Evolutionary conservation across 345 rosid species (phyloP), one percentile per base, ranked within the genome.

Genomic region (Adansonia digitata): DNA sequence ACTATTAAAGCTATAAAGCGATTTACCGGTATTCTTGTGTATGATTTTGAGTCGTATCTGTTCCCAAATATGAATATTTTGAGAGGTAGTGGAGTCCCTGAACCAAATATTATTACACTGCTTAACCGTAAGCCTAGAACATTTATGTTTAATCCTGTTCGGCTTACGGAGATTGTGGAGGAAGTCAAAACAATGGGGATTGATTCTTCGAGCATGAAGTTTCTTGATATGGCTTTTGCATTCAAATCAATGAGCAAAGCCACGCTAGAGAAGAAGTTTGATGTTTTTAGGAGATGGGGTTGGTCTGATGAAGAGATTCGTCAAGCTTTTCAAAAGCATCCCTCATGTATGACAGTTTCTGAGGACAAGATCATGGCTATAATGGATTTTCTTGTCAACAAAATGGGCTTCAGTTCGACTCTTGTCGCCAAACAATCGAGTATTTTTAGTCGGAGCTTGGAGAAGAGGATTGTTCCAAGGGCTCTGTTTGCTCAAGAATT

Each of bases 361-460:
- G 79, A 71, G 71, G 42, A 67, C 11, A 81, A 81, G 46, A n/a
- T 78, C 18, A 53, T 31, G 70, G 55, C 22, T 20, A 26, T 49
- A 11, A 72, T 81, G 79, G 62, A 72, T 29, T 78, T 78, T 24
- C 64, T 74, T 27, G 81, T 78, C n/a, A 78, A 78, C 71, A 34
- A 75, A 59, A 60, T 78, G 81, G 81, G 77, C 3, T 48, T 24
- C 12, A 43, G 45, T 20, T 40, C 61, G 34, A 29, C 43, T 2
- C 51, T 24, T 7, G 15, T 81, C 42, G 71, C 67, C 53, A 67
- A 31, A 2, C 29, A 42, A 11, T 66, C 71, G 0, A 22, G 22
- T 14, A 10, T 65, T 11, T 10, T 77, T 7, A 0, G 4, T 8
- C 34, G 51, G 69, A 77, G 78, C 59, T 77, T 81, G 34, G n/a